These are phyloP conservation scores for Cadophora malorum DNA, from an alignment of 2,329 filamentous ascomycete species.

Conservation along the genomic window DNA sequence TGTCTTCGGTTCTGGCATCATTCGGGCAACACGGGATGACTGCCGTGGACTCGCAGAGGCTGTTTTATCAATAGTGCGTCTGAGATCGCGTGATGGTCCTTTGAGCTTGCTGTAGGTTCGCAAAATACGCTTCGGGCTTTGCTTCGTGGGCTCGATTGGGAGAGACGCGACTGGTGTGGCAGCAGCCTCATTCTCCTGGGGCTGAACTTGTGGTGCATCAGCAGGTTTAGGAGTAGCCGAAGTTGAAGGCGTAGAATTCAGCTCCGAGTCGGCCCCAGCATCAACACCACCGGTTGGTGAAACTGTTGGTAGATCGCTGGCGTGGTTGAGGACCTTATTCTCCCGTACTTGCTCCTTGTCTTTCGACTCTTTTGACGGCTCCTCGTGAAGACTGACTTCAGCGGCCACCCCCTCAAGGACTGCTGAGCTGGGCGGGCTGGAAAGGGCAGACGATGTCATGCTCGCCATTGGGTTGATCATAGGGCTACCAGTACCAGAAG, in stretches of 20 bases:
- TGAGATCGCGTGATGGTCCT: constrained; percentile 20
- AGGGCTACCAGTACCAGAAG: background rate
- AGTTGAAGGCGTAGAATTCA: background rate
- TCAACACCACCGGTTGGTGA: background rate
- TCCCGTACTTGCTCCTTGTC: background rate
- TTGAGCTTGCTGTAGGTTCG: constrained; percentile 27
- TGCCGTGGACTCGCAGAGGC: constrained; percentile 14
- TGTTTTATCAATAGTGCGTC: constrained; percentile 7
- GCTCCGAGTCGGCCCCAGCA: background rate
- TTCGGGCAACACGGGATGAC: constrained; percentile 21
- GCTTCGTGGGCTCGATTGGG: background rate
- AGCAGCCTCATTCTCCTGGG: background rate
- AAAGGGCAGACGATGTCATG: constrained; percentile 4
- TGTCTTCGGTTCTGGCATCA: constrained; percentile 3
- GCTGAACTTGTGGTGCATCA: background rate
- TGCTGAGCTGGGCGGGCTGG: constrained; percentile 7
- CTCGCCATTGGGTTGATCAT: background rate
- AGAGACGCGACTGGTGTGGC: background rate
- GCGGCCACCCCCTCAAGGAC: background rate
- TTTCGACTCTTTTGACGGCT: background rate
- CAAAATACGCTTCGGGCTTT: background rate
- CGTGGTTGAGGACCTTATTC: background rate
- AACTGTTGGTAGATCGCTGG: background rate
- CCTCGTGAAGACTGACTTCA: background rate
- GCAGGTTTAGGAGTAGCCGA: too few relatives aligned